Percentiles rank a stretch among this genome's conserved stretches.
phyloP scores from a whole-genome alignment of 148 eudicot genomes.

The Amaranthus palmeri region DNA sequence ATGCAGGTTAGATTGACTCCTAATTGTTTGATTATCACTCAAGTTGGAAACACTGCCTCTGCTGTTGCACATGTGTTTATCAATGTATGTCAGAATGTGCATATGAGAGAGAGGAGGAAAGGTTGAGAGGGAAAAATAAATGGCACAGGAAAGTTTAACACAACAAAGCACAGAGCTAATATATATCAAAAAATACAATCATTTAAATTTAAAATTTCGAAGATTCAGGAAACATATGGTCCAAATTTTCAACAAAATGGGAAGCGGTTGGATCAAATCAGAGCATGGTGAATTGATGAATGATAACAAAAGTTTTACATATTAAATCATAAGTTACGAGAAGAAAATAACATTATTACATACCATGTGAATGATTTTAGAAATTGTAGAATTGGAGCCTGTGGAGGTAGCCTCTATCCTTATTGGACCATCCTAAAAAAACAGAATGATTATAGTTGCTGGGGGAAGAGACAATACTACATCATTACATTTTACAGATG shows the following conservation, averaged over 20 bases:
- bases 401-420: constrained; percentile 85
- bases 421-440: constrained; percentile 84
- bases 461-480: too few relatives aligned
- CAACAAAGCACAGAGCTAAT: not conserved
- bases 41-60: constrained; percentile 1
- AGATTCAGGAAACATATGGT: not conserved
- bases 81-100: not conserved
- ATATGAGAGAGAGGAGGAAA: too few relatives aligned
- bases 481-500: too few relatives aligned
- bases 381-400: constrained; percentile 84
- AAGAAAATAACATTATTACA: constrained; percentile 12
- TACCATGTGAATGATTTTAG: constrained; percentile 83
- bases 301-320: not conserved
- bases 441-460: not conserved
- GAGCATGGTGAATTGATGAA: not conserved
- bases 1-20: not conserved
- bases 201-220: not conserved
- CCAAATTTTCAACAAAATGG: not conserved
- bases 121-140: not conserved
- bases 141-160: not conserved
- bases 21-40: not conserved
- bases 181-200: not conserved
- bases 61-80: not conserved
- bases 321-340: not conserved
- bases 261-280: not conserved